Evolutionary conservation across 345 rosid species (phyloP), one percentile per base, ranked within the genome.

Genomic region (Passiflora organensis): DNA sequence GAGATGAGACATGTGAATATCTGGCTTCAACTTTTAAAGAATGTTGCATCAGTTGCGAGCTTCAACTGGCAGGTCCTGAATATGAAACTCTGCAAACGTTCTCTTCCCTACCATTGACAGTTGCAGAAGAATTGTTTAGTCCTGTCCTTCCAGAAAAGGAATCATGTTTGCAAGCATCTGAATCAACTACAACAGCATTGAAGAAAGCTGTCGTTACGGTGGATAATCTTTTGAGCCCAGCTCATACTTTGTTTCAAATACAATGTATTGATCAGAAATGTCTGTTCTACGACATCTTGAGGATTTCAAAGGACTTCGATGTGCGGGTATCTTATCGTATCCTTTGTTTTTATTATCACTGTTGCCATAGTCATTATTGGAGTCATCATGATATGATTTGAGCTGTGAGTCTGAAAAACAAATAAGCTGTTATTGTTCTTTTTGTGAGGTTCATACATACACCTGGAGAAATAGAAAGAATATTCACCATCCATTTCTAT

Each of bases 181-280:
- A 45, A 12, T 23, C 16, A n/a, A 56, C n/a, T 36, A 24, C 47
- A 55, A 24, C 45, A 36, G 2, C 44, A 14, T 32, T 22, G 9
- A 45, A 56, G 42, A 53, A 62, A 44, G 67, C 56, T 42, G 48
- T 28, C 19, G 44, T 67, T 48, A 43, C 47, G 17, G 61, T 67
- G n/a, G 72, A 68, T 25, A 62, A 68, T 56, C 66, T 43, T 10
- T 42, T 68, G 72, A 68, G 72, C 28, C 72, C 58, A 43, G 62
- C 67, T 56, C 72, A 68, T 56, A 68, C 72, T 22, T 62, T 68
- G 47, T 62, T 68, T 6, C 67, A 68, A 55, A 61, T 68, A 43
- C 55, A 68, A 52, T 68, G 67, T 37, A n/a, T 68, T 20, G 72
- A 68, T 62, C 72, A 68, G 43, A 68, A 68, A 51, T 63, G 63